Conservation (phyloP, 2,329 filamentous ascomycete species). For the Neodidymelliopsis sp. region DNA sequence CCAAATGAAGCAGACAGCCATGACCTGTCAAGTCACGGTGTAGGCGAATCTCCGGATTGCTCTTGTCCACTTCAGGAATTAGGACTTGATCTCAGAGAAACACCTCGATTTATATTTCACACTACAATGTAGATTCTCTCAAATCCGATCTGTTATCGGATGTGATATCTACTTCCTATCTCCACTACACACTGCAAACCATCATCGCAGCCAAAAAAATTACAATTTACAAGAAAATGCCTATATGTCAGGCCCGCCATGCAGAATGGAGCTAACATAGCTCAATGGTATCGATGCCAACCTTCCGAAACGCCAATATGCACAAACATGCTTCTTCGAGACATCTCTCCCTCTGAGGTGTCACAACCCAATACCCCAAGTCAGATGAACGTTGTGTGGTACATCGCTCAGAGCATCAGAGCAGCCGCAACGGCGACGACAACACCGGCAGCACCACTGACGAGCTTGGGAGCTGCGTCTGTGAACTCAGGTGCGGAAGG, state of each 20-base stretch:
- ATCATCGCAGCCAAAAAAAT: slow-evolving; percentile 3
- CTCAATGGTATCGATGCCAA: slow-evolving; percentile 30
- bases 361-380: neutral
- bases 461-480: slow-evolving; percentile 30
- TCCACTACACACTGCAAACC: slow-evolving; percentile 4
- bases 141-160: neutral
- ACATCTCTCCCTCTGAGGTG: neutral
- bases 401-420: slow-evolving; percentile 33
- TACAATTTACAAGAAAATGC: slow-evolving; percentile 26
- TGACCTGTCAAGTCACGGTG: neutral
- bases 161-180: slow-evolving; percentile 3
- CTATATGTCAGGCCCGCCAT: slow-evolving; percentile 3
- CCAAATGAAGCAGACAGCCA: neutral
- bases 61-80: no score
- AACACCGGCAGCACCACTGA: slow-evolving; percentile 30
- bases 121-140: no score
- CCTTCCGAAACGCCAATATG: slow-evolving; percentile 24
- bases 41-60: no score
- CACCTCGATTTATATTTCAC: no score
- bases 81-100: no score
- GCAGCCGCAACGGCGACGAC: slow-evolving; percentile 31
- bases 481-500: slow-evolving; percentile 26
- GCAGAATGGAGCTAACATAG: slow-evolving; percentile 6
- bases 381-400: slow-evolving; percentile 1
- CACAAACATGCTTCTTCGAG: slow-evolving; percentile 7